These are phyloP conservation scores for Spatholobus suberectus DNA, from an alignment of 306 rosid genomes.

Conservation along the genomic window DNA sequence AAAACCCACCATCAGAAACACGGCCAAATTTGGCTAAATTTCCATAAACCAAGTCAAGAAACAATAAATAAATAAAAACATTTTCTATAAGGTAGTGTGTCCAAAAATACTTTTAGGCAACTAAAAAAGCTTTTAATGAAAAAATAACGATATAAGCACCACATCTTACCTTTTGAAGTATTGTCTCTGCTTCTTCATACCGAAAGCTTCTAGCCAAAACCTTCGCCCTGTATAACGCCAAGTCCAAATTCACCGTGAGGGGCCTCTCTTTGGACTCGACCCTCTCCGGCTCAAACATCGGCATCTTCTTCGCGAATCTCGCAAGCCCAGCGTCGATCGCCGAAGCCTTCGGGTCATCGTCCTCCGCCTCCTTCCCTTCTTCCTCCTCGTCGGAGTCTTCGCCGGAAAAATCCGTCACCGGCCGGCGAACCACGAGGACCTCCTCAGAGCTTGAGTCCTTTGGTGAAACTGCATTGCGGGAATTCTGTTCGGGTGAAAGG, in stretches of 20 bases:
- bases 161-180: conserved; percentile 68
- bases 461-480: background rate
- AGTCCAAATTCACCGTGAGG: conserved; percentile 81
- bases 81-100: background rate
- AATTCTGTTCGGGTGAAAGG: conserved; percentile 35
- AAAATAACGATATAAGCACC: too few species aligned
- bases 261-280: conserved; percentile 60
- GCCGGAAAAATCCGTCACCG: conserved; percentile 64
- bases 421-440: conserved; percentile 75
- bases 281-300: conserved; percentile 78
- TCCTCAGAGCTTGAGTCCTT: conserved; percentile 40
- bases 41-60: background rate
- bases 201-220: conserved; percentile 60
- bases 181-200: conserved; percentile 66
- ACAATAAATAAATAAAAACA: background rate
- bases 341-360: conserved; percentile 35
- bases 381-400: conserved; percentile 44
- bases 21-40: background rate
- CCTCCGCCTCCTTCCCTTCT: conserved; percentile 26
- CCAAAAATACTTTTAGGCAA: background rate
- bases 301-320: conserved; percentile 79
- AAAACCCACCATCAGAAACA: conserved; percentile 31
- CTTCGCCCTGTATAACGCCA: conserved; percentile 80
- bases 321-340: conserved; percentile 61
- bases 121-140: too few species aligned